A percentile compares a stretch with the other conserved stretches of the same genome.
phyloP scores from a whole-genome alignment of 306 rosid genomes.

The Elaeagnus macrophylla region DNA sequence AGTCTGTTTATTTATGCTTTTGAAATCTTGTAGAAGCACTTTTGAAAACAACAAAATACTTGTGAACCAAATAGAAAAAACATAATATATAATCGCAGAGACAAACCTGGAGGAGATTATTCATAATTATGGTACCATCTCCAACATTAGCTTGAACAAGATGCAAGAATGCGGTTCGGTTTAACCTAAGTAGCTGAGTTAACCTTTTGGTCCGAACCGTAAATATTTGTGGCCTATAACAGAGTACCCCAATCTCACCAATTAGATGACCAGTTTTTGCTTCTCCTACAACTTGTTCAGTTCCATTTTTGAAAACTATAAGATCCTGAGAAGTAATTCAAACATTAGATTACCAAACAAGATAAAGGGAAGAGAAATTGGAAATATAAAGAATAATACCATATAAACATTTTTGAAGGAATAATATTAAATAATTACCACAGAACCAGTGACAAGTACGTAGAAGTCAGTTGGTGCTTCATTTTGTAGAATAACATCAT shows the following conservation, averaged over 20 bases:
- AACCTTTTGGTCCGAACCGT: conserved; percentile 78
- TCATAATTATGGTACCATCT: conserved; percentile 86
- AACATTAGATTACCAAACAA: conserved; percentile 15
- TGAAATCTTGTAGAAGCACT: too few relatives aligned
- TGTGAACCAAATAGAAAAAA: too few relatives aligned
- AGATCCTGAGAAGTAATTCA: conserved; percentile 47
- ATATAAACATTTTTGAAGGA: background rate
- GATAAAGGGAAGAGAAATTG: background rate
- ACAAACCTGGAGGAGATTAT: conserved; percentile 84
- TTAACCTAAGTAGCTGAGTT: conserved; percentile 71
- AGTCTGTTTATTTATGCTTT: too few relatives aligned
- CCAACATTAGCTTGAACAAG: conserved; percentile 83
- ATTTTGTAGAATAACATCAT: conserved; percentile 87
- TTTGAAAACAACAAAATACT: too few relatives aligned
- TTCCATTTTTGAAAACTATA: conserved; percentile 55
- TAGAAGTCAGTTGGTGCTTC: conserved; percentile 97
- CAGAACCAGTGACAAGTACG: conserved; percentile 73
- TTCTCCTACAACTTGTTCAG: conserved; percentile 77
- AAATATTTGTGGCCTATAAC: conserved; percentile 80
- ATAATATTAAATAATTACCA: conserved; percentile 36
- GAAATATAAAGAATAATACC: background rate
- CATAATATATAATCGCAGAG: background rate
- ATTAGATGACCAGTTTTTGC: conserved; percentile 63
- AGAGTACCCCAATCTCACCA: conserved; percentile 92
- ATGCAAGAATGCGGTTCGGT: conserved; percentile 58